Conservation (phyloP, 768 basidiomycete genomes). For the Tubosaeta sp. region DNA sequence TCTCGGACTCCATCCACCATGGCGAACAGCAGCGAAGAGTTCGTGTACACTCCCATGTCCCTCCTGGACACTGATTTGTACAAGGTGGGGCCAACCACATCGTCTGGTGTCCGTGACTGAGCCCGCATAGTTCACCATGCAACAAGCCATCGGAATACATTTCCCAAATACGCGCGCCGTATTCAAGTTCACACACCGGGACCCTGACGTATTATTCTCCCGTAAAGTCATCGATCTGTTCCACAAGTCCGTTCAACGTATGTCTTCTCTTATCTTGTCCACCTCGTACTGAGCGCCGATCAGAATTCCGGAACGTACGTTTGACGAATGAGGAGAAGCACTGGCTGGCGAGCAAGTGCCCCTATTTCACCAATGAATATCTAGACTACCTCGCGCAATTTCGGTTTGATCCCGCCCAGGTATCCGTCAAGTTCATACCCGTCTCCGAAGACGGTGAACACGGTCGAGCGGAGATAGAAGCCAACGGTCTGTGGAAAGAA, state of each 20-base stretch:
- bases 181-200: conserved; percentile 82
- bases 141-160: conserved; percentile 78
- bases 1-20: conserved; percentile 2
- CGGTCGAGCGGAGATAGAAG: conserved; percentile 72
- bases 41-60: conserved; percentile 36
- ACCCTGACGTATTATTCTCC: conserved; percentile 60
- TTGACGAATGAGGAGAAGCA: conserved; percentile 57
- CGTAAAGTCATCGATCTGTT: conserved; percentile 24
- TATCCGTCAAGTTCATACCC: conserved; percentile 62
- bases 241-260: conserved; percentile 53
- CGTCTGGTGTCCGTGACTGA: neutral
- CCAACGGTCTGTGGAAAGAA: conserved; percentile 71
- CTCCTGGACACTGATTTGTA: conserved; percentile 93
- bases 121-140: conserved; percentile 78
- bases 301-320: conserved; percentile 66
- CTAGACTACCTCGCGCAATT: conserved; percentile 70
- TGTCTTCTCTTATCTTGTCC: conserved; percentile 31
- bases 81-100: conserved; percentile 51
- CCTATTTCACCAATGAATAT: conserved; percentile 69
- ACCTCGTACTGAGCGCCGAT: conserved; percentile 3
- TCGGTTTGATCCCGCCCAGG: conserved; percentile 64
- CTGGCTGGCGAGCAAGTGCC: conserved; percentile 67
- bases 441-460: conserved; percentile 41
- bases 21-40: conserved; percentile 7
- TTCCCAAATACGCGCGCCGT: conserved; percentile 69